Base-by-base conservation (phyloP, 345 rosid species). In the Physaria fendleri region DNA sequence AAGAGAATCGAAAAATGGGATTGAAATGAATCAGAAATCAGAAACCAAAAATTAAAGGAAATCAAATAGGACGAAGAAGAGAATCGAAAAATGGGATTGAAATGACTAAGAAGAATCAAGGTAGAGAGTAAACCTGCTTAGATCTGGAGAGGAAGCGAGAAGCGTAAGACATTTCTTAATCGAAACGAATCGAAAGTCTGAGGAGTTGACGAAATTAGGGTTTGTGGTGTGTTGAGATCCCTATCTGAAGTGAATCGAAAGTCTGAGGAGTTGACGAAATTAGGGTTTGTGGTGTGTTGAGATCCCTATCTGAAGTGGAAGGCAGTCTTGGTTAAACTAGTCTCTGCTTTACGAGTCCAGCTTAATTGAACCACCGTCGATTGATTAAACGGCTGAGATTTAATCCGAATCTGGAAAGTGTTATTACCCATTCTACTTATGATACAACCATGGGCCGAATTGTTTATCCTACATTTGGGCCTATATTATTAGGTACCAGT, bases 91-190 rank as follows among this genome's bases (percentile, higher is more conserved):
- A n/a, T n/a, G n/a, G n/a, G 56, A 50, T 30, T 30, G 1, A 7
- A 17, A 40, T 15, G 56, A 22, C 28, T 6, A 25, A 18, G 16
- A 20, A 33, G 48, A 43, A 43, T 59, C 8, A 50, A 15, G 33
- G 12, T 17, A 56, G 47, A 62, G 54, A 46, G 22, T 39, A 15
- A 6, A 85, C 98, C 94, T 87, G 98, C 66, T 82, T 82, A 59
- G 91, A 81, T 85, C 82, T 85, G 67, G 88, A 73, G 24, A 83
- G 40, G 45, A 85, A 69, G 11, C 98, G 95, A 72, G 82, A 74
- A 51, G 90, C 59, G 76, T 78, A 71, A 5, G 97, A 84, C 95
- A 90, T 90, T 47, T 44, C 18, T n/a, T 4, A 4, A 39, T 27
- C 23, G 1, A 44, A 56, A 39, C 59, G 65, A 55, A 16, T 39